Percentiles rank a stretch among this genome's conserved stretches.
phyloP scores from a whole-genome alignment of 257 asterid species.

The Verbena officinalis region DNA sequence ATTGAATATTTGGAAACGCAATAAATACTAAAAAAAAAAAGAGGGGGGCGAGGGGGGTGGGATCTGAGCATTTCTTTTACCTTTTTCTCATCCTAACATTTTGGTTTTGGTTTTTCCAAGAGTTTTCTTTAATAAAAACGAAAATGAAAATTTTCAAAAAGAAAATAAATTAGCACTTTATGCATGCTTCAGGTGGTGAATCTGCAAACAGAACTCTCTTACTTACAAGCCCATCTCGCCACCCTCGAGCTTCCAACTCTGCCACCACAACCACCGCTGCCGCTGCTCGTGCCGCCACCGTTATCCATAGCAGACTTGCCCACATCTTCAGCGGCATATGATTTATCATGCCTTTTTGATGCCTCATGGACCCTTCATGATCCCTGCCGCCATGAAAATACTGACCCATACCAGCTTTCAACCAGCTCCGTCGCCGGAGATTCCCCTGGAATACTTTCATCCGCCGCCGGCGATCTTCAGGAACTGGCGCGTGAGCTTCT shows the following conservation, averaged over 20 bases:
- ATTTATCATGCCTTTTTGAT: conserved; percentile 64
- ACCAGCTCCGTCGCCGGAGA: conserved; percentile 18
- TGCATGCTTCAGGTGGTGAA: conserved; percentile 50
- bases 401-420: conserved; percentile 34
- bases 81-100: too few species aligned
- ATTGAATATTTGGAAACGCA: too few species aligned
- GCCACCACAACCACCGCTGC: conserved; percentile 34
- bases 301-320: conserved; percentile 60
- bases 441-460: conserved; percentile 22
- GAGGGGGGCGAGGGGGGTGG: too few species aligned
- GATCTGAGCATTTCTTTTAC: too few species aligned
- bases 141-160: too few species aligned
- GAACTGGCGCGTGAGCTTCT: conserved; percentile 66
- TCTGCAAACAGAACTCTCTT: conserved; percentile 67
- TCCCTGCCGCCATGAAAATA: conserved; percentile 36
- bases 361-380: conserved; percentile 46
- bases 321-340: conserved; percentile 43
- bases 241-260: conserved; percentile 64
- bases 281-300: conserved; percentile 36
- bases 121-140: too few species aligned
- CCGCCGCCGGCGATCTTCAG: conserved; percentile 55
- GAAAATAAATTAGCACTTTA: too few species aligned
- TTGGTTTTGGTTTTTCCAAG: too few species aligned
- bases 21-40: too few species aligned
- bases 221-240: conserved; percentile 66